A percentile compares a stretch with the other conserved stretches of the same genome.
Evolutionary conservation across 257 asterid genomes (phyloP).

Genomic region (Lycium ferocissimum): DNA sequence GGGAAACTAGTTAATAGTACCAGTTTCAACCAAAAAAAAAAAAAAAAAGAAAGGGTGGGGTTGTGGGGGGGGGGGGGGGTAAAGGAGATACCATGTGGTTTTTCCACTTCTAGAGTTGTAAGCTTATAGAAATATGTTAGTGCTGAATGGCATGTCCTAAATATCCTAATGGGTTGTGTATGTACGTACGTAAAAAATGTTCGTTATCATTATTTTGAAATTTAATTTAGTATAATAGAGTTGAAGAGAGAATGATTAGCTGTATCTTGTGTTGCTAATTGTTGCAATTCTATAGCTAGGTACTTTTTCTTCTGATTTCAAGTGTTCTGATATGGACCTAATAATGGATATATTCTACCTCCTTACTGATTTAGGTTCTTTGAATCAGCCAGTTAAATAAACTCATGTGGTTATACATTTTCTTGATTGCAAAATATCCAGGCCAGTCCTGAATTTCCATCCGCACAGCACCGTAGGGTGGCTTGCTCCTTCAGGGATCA

Average conservation of each 20-base stretch:
- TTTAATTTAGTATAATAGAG: not conserved
- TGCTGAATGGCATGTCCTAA: not conserved
- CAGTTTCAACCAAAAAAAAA: no score
- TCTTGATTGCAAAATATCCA: constrained; percentile 44
- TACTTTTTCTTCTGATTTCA: constrained; percentile 20
- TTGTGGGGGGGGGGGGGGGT: not conserved
- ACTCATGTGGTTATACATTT: constrained; percentile 31
- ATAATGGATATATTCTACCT: not conserved
- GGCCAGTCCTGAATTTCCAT: constrained; percentile 92
- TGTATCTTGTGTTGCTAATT: constrained; percentile 3
- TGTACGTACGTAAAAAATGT: not conserved
- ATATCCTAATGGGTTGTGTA: constrained; percentile 14
- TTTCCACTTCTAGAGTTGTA: not conserved
- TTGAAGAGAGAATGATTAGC: not conserved
- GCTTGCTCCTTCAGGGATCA: constrained; percentile 92
- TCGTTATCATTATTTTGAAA: not conserved
- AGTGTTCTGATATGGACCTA: constrained; percentile 1
- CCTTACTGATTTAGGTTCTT: not conserved
- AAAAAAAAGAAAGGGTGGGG: no score
- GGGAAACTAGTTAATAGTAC: not conserved
- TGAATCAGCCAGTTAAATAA: constrained; percentile 13
- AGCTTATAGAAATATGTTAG: not conserved
- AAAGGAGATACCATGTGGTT: not conserved
- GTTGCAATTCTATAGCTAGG: constrained; percentile 14
- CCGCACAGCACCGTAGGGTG: constrained; percentile 96